Evolutionary conservation across 306 rosid genomes (phyloP), one percentile per base, ranked within the genome.

Genomic region (peach (Prunus persica)): DNA sequence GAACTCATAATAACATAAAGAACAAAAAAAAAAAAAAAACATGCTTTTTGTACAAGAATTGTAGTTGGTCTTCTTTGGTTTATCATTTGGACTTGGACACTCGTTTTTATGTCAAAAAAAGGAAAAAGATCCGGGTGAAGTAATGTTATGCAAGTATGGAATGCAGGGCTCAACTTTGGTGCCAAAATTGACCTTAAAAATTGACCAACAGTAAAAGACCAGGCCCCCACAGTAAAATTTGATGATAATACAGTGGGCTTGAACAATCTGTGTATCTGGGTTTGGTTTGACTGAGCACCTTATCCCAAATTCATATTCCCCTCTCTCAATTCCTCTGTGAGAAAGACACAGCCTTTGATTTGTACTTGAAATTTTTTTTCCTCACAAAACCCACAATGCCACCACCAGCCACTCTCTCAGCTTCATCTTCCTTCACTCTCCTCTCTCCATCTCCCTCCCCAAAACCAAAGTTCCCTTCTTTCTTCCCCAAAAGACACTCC

Each of bases 381-480:
- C 67, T 38, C 43, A 1, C 43, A 65, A 32, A 65, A 65, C 69
- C 63, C 54, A 55, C 70, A 76, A 86, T 86, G 89, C 71, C 87
- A 4, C 69, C 80, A 8, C 20, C 84, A 15, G 32, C 74, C 28
- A 54, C 76, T 34, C 76, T 78, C 79, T 71, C 88, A 11, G 52
- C 85, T 70, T 73, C 87, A 1, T 65, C 88, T 18, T 78, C 85
- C 47, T 75, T 78, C 77, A 51, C 79, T 38, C 79, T 65, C 67
- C 71, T 76, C 10, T 11, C 83, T 18, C 68, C 85, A 5, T 32
- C 84, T 9, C 60, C 86, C 43, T 78, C 85, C 73, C 20, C n/a
- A 8, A 18, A 12, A 18, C 70, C 60, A 72, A 61, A 28, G 12
- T 63, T 32, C 30, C 47, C 11, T 2, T 13, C 72, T 45, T 65